Conservation (phyloP, 768 basidiomycete species). For the Ramaria sp. region DNA sequence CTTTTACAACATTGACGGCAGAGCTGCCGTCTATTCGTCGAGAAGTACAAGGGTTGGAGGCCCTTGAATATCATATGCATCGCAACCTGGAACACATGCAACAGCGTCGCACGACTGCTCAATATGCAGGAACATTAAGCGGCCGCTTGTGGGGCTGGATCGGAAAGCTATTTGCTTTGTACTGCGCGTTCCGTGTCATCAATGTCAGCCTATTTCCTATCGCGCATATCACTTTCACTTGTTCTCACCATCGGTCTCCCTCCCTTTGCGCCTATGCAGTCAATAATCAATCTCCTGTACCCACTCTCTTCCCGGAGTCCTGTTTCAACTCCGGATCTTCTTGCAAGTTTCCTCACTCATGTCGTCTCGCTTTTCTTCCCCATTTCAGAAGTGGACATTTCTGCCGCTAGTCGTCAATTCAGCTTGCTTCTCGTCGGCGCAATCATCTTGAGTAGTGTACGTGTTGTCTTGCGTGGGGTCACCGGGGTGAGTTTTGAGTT, state of each 20-base stretch:
- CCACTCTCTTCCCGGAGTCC: slow-evolving; percentile 26
- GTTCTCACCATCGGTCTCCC: neutral
- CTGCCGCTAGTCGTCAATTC: slow-evolving; percentile 38
- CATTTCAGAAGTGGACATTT: slow-evolving; percentile 24
- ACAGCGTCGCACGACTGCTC: slow-evolving; percentile 34
- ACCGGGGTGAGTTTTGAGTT: slow-evolving; percentile 34
- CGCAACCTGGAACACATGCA: slow-evolving; percentile 42
- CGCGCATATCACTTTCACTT: neutral
- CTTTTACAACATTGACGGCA: slow-evolving; percentile 12
- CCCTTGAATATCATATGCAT: slow-evolving; percentile 58
- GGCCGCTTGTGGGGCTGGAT: slow-evolving; percentile 39
- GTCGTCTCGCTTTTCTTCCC: slow-evolving; percentile 28
- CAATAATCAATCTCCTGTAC: slow-evolving; percentile 23
- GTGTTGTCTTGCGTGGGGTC: slow-evolving; percentile 58
- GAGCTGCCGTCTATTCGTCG: slow-evolving; percentile 31
- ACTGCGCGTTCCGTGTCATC: slow-evolving; percentile 52
- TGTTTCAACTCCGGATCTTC: slow-evolving; percentile 31
- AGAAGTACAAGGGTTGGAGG: slow-evolving; percentile 54
- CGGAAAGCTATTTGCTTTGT: slow-evolving; percentile 49
- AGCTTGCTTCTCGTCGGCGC: slow-evolving; percentile 65
- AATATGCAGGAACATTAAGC: slow-evolving; percentile 41
- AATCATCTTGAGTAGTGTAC: slow-evolving; percentile 64
- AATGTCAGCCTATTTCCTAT: slow-evolving; percentile 32
- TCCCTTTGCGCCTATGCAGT: slow-evolving; percentile 18
- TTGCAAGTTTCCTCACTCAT: slow-evolving; percentile 32